Percentiles rank a stretch among this genome's conserved stretches.
phyloP scores from a whole-genome alignment of 169 alveolate genomes.

The Eimeria maxima region DNA sequence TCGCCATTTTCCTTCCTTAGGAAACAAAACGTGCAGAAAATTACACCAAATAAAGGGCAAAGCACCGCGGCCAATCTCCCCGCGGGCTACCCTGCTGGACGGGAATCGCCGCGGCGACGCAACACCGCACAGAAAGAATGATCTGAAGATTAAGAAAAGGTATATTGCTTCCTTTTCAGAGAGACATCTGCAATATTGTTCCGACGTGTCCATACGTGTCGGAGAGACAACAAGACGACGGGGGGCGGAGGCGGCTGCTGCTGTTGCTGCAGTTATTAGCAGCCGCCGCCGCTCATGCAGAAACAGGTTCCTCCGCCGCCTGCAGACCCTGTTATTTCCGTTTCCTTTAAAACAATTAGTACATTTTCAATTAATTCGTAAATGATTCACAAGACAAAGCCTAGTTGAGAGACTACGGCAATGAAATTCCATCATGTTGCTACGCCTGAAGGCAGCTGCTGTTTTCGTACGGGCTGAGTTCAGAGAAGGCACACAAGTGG shows the following conservation, averaged over 20 bases:
- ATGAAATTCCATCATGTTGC: neutral
- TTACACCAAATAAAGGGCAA: neutral
- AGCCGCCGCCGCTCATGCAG: slow-evolving; percentile 59
- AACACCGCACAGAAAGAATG: slow-evolving; percentile 23
- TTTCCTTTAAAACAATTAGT: neutral
- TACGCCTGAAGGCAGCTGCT: neutral
- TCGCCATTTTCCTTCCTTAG: slow-evolving; percentile 43
- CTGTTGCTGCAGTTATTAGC: slow-evolving; percentile 67
- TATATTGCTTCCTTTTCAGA: neutral
- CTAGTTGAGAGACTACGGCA: neutral
- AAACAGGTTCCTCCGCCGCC: neutral
- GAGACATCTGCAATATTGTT: slow-evolving; percentile 1
- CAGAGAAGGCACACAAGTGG: neutral
- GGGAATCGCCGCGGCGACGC: slow-evolving; percentile 35
- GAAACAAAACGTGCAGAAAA: slow-evolving; percentile 27
- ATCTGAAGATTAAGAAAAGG: neutral
- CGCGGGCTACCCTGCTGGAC: slow-evolving; percentile 59
- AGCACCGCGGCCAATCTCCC: slow-evolving; percentile 63
- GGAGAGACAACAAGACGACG: slow-evolving; percentile 62
- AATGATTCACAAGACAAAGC: neutral
- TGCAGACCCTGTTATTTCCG: neutral
- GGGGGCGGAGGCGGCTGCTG: slow-evolving; percentile 75
- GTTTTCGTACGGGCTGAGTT: neutral
- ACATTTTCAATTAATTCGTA: neutral
- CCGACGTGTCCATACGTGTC: neutral